These are phyloP conservation scores for Coelastrella sp. DNA, from an alignment of 139 green algal species.

Conservation along the genomic window DNA sequence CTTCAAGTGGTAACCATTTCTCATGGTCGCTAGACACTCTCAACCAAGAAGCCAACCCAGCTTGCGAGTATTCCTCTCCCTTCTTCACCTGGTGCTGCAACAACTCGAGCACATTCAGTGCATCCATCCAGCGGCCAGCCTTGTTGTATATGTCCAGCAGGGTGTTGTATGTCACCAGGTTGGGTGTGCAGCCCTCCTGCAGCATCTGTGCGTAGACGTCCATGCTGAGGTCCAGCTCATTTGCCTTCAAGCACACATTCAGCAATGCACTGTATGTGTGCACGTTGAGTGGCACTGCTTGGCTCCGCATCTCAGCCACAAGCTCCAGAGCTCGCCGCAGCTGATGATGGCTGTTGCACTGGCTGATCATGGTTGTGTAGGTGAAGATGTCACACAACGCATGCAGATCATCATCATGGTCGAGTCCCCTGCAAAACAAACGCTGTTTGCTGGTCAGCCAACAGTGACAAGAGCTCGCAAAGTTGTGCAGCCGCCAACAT, in stretches of 20 bases:
- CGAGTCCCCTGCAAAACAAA: slow-evolving; percentile 38
- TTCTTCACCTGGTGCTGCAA: slow-evolving; percentile 48
- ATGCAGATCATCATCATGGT: slow-evolving; percentile 54
- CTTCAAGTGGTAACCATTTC: not conserved
- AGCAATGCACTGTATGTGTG: slow-evolving; percentile 73
- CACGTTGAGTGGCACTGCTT: slow-evolving; percentile 69
- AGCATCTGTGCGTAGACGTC: slow-evolving; percentile 72
- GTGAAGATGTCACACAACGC: slow-evolving; percentile 73
- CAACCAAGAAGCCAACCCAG: not conserved
- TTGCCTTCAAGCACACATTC: slow-evolving; percentile 54
- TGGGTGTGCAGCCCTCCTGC: slow-evolving; percentile 61
- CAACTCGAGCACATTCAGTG: slow-evolving; percentile 52
- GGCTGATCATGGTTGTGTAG: slow-evolving; percentile 79
- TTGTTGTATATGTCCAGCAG: slow-evolving; percentile 68
- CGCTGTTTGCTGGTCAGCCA: not conserved
- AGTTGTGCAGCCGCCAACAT: too few species aligned
- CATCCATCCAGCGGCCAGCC: slow-evolving; percentile 66
- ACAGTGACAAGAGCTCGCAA: too few species aligned
- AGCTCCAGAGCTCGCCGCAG: slow-evolving; percentile 72
- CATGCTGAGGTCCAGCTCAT: slow-evolving; percentile 55
- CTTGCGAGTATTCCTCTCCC: not conserved
- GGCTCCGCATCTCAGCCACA: slow-evolving; percentile 69
- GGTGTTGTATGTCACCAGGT: slow-evolving; percentile 66
- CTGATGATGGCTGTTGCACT: slow-evolving; percentile 73
- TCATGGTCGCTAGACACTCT: too few species aligned